phyloP scores from a whole-genome alignment of 768 basidiomycete species.

The Termitomyces sp. region DNA sequence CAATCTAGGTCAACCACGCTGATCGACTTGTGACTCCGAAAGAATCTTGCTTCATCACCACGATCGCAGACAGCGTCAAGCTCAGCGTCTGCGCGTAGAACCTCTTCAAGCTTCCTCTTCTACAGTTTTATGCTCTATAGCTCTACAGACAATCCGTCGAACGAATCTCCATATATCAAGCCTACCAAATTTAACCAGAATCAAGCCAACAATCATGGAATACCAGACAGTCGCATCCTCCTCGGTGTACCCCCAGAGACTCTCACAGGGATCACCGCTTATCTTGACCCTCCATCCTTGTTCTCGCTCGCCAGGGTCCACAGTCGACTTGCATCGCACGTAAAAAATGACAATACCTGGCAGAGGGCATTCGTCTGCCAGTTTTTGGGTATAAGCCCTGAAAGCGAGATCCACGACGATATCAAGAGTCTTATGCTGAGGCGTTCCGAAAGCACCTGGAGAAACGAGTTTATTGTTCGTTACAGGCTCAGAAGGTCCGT shows the following conservation, averaged over 20 bases:
- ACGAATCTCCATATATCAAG: conserved; percentile 31
- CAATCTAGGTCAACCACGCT: too few relatives aligned
- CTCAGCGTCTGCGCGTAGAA: conserved; percentile 14
- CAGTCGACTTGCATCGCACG: conserved; percentile 53
- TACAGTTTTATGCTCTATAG: conserved; percentile 68
- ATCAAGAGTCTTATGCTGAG: conserved; percentile 50
- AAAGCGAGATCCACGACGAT: conserved; percentile 47
- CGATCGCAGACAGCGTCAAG: conserved; percentile 11
- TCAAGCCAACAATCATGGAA: conserved; percentile 48
- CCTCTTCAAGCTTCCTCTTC: neutral
- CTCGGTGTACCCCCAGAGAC: conserved; percentile 65
- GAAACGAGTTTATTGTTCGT: conserved; percentile 60
- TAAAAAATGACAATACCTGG: conserved; percentile 81
- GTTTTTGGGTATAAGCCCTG: conserved; percentile 64
- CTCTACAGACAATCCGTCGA: conserved; percentile 37
- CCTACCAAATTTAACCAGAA: conserved; percentile 22
- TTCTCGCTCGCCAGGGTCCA: conserved; percentile 53
- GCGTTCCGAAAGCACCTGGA: conserved; percentile 61
- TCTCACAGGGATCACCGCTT: conserved; percentile 72
- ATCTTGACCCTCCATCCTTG: conserved; percentile 63
- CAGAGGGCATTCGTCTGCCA: conserved; percentile 67
- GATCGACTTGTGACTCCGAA: neutral
- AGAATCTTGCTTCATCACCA: conserved; percentile 1
- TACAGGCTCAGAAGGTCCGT: conserved; percentile 52
- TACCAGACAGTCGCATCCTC: conserved; percentile 29